Evolutionary conservation across 2,329 filamentous ascomycete species (phyloP).

Genomic region (Anthostomella pinea): DNA sequence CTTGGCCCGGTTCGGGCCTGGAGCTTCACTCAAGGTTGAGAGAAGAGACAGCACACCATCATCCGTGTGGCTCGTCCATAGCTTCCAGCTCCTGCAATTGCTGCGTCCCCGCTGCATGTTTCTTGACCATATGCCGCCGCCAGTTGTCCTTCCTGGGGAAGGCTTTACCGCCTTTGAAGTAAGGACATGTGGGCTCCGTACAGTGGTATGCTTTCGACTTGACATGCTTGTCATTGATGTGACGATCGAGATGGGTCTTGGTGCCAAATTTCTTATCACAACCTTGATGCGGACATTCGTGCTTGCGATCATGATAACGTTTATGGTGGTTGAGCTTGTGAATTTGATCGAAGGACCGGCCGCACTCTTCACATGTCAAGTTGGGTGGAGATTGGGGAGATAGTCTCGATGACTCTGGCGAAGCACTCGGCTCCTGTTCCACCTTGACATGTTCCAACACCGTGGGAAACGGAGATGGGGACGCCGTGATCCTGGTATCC

Average conservation of each 20-base stretch:
- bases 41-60: slow-evolving; percentile 6
- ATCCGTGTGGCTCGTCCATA: slow-evolving; percentile 25
- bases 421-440: slow-evolving; percentile 25
- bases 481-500: slow-evolving; percentile 30
- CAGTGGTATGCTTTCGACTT: slow-evolving; percentile 61
- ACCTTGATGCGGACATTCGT: slow-evolving; percentile 40
- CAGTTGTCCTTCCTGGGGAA: slow-evolving; percentile 63
- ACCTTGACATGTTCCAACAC: slow-evolving; percentile 21
- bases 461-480: slow-evolving; percentile 28
- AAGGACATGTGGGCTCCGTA: slow-evolving; percentile 51
- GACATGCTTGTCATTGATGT: slow-evolving; percentile 60
- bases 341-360: slow-evolving; percentile 52
- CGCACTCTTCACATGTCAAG: slow-evolving; percentile 41
- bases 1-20: slow-evolving; percentile 1
- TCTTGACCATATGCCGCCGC: slow-evolving; percentile 61
- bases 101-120: slow-evolving; percentile 40
- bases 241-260: slow-evolving; percentile 59
- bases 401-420: slow-evolving; percentile 24
- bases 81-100: slow-evolving; percentile 25
- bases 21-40: slow-evolving; percentile 2
- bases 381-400: slow-evolving; percentile 19
- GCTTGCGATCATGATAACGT: slow-evolving; percentile 57
- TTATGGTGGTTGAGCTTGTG: slow-evolving; percentile 63
- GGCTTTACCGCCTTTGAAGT: slow-evolving; percentile 57
- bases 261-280: slow-evolving; percentile 59